phyloP scores from a whole-genome alignment of 768 basidiomycete genomes.

The Rhizopogon rudus region DNA sequence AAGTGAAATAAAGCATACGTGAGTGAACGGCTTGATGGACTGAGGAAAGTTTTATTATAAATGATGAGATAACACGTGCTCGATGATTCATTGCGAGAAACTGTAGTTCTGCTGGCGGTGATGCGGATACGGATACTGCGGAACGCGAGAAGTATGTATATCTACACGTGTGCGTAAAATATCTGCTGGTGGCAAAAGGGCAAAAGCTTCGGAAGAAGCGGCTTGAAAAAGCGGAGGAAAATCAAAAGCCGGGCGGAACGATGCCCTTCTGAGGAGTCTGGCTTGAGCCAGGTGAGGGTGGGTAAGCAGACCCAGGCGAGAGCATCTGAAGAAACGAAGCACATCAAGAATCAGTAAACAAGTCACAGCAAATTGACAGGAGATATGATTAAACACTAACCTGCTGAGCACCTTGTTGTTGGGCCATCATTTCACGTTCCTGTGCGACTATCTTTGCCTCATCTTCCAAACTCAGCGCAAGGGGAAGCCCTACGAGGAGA shows the following conservation, averaged over 20 bases:
- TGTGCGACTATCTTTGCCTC: conserved; percentile 93
- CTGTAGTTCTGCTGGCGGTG: conserved; percentile 7
- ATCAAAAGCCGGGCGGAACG: conserved; percentile 83
- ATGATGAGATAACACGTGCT: conserved; percentile 20
- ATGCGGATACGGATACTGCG: conserved; percentile 9
- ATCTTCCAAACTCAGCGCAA: conserved; percentile 92
- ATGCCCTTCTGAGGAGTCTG: conserved; percentile 45
- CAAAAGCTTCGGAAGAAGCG: background rate
- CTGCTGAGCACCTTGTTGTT: conserved; percentile 91
- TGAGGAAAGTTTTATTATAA: conserved; percentile 23
- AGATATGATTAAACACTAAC: conserved; percentile 36
- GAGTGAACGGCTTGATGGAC: conserved; percentile 1
- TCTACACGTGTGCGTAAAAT: conserved; percentile 6
- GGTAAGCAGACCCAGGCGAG: conserved; percentile 53
- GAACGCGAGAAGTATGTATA: conserved; percentile 13
- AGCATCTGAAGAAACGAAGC: conserved; percentile 55
- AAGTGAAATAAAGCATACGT: conserved; percentile 12
- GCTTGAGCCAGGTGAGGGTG: conserved; percentile 37
- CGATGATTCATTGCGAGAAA: conserved; percentile 8
- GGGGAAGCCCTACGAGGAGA: conserved; percentile 87
- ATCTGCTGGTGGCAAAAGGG: conserved; percentile 1
- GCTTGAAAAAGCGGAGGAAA: background rate
- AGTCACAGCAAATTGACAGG: background rate
- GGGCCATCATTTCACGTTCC: conserved; percentile 90
- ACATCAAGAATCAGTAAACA: conserved; percentile 5